Evolutionary conservation across 192 early-diverging fungal genomes (phyloP).

Genomic region (Backusella westeae): DNA sequence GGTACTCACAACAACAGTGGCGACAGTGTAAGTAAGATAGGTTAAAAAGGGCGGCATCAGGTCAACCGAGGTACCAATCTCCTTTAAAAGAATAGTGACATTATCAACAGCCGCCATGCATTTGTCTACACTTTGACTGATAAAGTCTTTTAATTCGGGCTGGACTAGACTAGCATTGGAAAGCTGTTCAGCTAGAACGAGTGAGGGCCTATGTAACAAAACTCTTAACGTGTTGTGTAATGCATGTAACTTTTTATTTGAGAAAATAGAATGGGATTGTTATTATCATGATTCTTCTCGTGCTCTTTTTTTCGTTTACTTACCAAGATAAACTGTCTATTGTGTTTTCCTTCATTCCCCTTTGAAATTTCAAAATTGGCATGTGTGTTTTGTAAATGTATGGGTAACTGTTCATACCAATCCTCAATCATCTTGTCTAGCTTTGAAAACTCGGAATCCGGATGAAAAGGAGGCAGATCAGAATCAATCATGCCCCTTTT

Average conservation of each 20-base stretch:
- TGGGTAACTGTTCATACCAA: conserved; percentile 39
- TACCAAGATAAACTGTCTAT: conserved; percentile 16
- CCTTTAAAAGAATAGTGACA: conserved; percentile 40
- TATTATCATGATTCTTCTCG: background rate
- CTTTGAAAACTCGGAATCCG: conserved; percentile 42
- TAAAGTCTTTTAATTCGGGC: conserved; percentile 32
- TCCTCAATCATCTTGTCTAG: conserved; percentile 34
- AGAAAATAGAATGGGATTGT: background rate
- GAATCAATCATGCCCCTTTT: conserved; percentile 29
- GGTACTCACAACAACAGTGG: conserved; percentile 51
- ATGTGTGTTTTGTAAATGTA: conserved; percentile 32
- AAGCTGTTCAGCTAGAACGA: conserved; percentile 27
- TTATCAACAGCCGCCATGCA: conserved; percentile 43
- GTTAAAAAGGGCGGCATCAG: conserved; percentile 44
- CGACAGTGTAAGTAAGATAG: conserved; percentile 48
- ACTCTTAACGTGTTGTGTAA: conserved; percentile 47
- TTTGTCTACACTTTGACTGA: conserved; percentile 33
- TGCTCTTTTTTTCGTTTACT: background rate
- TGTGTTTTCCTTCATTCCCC: conserved; percentile 19
- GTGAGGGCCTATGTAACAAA: conserved; percentile 46
- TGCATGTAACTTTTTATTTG: conserved; percentile 30
- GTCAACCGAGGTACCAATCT: conserved; percentile 23
- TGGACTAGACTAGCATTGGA: background rate
- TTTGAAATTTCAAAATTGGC: conserved; percentile 36
- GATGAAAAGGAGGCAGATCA: conserved; percentile 36